Evolutionary conservation across 805 yeast species (phyloP).

Genomic region (Monosporozyma servazzii): DNA sequence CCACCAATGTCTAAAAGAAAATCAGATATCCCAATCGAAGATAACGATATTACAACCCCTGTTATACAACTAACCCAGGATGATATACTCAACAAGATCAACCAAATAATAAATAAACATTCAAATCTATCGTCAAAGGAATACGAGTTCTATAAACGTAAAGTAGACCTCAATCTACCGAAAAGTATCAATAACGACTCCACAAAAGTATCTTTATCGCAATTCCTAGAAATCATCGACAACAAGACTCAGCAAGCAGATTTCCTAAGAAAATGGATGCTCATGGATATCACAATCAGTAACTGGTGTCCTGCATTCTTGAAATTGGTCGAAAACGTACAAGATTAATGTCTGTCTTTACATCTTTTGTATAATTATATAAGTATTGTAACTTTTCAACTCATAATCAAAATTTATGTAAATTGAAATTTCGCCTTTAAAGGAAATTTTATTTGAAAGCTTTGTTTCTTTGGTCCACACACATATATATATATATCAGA

Average conservation of each 20-base stretch:
- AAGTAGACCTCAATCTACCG: constrained; percentile 27
- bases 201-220: constrained; percentile 22
- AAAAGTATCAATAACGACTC: constrained; percentile 23
- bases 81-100: constrained; percentile 17
- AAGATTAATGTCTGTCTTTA: too few species aligned
- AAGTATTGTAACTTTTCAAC: too few species aligned
- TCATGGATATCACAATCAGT: constrained; percentile 46
- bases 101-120: constrained; percentile 20
- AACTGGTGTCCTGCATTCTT: constrained; percentile 63
- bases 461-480: too few species aligned
- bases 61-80: constrained; percentile 5
- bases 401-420: too few species aligned
- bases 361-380: not conserved
- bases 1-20: constrained; percentile 9
- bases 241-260: constrained; percentile 28
- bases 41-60: constrained; percentile 1
- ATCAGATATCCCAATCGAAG: not conserved
- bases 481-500: too few species aligned
- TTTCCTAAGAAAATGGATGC: constrained; percentile 42
- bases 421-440: not conserved
- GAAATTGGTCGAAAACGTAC: constrained; percentile 38
- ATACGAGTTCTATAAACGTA: constrained; percentile 35
- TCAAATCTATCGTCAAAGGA: constrained; percentile 35
- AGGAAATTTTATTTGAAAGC: not conserved
- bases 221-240: constrained; percentile 17